Conservation (phyloP, 352 stramenopile species). For the Globisporangium solare region DNA sequence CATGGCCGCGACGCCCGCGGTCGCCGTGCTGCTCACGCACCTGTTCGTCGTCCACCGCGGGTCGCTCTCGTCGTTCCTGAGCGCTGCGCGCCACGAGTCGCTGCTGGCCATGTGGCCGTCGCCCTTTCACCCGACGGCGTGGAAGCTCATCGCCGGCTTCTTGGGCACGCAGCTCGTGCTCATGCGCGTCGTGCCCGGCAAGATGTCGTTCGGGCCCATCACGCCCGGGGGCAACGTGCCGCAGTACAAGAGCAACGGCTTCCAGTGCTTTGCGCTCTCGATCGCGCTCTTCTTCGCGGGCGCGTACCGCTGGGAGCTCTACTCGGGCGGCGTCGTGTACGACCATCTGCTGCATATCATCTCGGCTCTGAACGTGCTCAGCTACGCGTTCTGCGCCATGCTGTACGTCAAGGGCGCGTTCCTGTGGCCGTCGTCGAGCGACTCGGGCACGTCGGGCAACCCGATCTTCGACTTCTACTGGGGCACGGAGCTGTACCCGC, state of each 20-base stretch:
- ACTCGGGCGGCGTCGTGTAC: conserved; percentile 78
- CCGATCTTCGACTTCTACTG: conserved; percentile 96
- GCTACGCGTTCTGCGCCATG: conserved; percentile 88
- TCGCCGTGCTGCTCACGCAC: conserved; percentile 83
- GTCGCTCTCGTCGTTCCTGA: conserved; percentile 32
- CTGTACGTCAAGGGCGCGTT: conserved; percentile 92
- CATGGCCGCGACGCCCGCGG: conserved; percentile 79
- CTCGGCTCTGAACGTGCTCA: conserved; percentile 93
- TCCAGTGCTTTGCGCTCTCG: conserved; percentile 88
- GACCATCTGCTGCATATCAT: conserved; percentile 86
- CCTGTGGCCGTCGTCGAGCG: conserved; percentile 81
- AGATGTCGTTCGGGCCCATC: conserved; percentile 76
- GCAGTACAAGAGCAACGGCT: conserved; percentile 92
- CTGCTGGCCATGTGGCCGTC: conserved; percentile 77
- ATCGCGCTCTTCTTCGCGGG: conserved; percentile 51
- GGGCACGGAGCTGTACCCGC: conserved; percentile 96
- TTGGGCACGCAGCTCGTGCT: conserved; percentile 89
- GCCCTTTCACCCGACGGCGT: conserved; percentile 79
- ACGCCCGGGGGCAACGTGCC: conserved; percentile 87
- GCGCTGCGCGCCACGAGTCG: conserved; percentile 24
- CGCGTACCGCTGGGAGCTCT: conserved; percentile 47
- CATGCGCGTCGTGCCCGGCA: conserved; percentile 88
- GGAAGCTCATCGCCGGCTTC: conserved; percentile 88
- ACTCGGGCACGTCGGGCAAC: conserved; percentile 91
- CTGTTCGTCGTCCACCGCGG: conserved; percentile 56